These are phyloP conservation scores for Odontarrhena argentea DNA, from an alignment of 345 rosid genomes.

Conservation along the genomic window DNA sequence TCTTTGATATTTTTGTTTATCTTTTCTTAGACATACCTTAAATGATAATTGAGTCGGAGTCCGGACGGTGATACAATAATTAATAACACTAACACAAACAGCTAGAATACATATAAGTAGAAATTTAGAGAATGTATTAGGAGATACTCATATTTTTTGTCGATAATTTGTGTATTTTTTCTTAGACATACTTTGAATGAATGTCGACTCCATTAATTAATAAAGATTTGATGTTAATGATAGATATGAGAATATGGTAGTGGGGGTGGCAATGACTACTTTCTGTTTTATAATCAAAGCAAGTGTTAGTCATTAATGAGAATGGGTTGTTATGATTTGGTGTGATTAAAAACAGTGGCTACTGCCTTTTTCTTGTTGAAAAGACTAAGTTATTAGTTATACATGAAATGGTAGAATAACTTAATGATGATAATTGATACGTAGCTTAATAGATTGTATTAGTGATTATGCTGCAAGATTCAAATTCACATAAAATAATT, in stretches of 20 bases:
- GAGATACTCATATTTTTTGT: no score
- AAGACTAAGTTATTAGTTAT: slow-evolving; percentile 2
- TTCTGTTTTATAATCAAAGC: slow-evolving; percentile 28
- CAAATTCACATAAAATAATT: no score
- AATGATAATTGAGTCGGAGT: no score
- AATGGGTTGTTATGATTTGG: slow-evolving; percentile 32
- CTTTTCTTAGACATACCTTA: no score
- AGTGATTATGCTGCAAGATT: background rate
- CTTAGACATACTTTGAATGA: no score
- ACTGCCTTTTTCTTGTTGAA: slow-evolving; percentile 1
- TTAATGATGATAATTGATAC: background rate
- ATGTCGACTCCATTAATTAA: no score
- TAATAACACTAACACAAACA: no score
- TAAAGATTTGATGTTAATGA: background rate
- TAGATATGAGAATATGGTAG: slow-evolving; percentile 19
- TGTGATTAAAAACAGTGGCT: slow-evolving; percentile 17
- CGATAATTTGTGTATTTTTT: no score
- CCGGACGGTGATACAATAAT: no score
- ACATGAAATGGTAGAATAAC: background rate
- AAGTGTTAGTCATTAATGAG: slow-evolving; percentile 12
- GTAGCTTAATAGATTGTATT: background rate
- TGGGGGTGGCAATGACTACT: slow-evolving; percentile 23
- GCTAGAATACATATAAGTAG: no score
- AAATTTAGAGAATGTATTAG: no score
- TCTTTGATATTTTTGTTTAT: no score